Percentiles rank a stretch among this genome's conserved stretches.
Evolutionary conservation across 805 yeast species (phyloP).

Genomic region (Torulaspora maleeae): DNA sequence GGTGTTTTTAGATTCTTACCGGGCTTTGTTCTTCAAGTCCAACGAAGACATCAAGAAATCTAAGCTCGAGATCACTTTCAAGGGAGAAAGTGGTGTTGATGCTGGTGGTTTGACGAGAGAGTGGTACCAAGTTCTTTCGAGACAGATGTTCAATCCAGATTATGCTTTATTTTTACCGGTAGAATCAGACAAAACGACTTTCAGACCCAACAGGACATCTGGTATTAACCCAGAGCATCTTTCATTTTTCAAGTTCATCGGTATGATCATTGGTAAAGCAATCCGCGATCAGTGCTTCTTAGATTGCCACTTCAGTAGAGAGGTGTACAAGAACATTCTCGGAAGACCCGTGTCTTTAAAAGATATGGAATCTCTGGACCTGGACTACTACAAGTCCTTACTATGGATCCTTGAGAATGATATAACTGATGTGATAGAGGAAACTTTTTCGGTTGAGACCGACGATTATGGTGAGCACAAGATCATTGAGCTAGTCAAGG

Average conservation of each 20-base stretch:
- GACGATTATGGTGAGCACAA: conserved; percentile 92
- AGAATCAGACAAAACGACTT: conserved; percentile 85
- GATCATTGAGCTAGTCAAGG: conserved; percentile 71
- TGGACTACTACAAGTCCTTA: conserved; percentile 86
- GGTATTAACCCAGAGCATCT: conserved; percentile 91
- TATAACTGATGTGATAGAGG: conserved; percentile 91
- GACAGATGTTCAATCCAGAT: conserved; percentile 95
- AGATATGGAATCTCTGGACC: conserved; percentile 91
- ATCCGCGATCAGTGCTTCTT: conserved; percentile 78
- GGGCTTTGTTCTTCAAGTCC: conserved; percentile 73
- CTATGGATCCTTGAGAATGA: conserved; percentile 97
- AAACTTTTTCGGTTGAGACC: conserved; percentile 87
- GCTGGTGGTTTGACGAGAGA: conserved; percentile 98
- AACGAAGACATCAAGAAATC: conserved; percentile 68
- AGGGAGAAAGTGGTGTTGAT: conserved; percentile 94
- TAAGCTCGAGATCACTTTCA: conserved; percentile 74
- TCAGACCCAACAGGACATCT: conserved; percentile 91
- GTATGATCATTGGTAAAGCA: conserved; percentile 91
- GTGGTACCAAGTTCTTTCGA: conserved; percentile 90
- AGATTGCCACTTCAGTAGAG: conserved; percentile 93
- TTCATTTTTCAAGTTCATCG: conserved; percentile 90
- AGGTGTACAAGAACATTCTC: conserved; percentile 83
- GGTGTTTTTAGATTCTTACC: conserved; percentile 86
- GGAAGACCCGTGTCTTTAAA: conserved; percentile 77
- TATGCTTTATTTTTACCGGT: conserved; percentile 90